Conservation (phyloP, 2,329 filamentous ascomycete species). For the Colletotrichum melonis region DNA sequence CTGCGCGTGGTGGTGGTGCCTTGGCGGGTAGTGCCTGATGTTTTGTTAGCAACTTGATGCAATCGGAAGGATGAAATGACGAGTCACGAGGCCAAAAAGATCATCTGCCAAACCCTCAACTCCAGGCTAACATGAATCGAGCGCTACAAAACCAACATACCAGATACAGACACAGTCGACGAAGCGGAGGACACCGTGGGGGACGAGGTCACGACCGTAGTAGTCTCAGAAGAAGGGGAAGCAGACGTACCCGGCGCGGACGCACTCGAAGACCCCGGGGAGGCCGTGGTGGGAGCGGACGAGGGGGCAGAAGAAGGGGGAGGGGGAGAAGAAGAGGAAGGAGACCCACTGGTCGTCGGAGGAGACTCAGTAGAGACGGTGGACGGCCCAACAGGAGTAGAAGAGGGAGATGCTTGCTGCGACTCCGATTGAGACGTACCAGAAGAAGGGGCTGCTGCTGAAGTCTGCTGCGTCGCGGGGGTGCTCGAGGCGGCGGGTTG, state of each 20-base stretch:
- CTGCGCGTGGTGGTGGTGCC: conserved; percentile 45
- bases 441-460: conserved; percentile 44
- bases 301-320: conserved; percentile 43
- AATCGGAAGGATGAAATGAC: background rate
- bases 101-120: background rate
- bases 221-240: conserved; percentile 36
- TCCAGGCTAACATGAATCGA: conserved; percentile 15
- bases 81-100: background rate
- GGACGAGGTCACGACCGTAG: conserved; percentile 33
- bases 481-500: conserved; percentile 27
- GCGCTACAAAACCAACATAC: conserved; percentile 35
- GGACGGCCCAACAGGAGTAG: conserved; percentile 45
- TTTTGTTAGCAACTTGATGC: conserved; percentile 5
- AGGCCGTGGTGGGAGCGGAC: conserved; percentile 37
- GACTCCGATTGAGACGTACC: conserved; percentile 37
- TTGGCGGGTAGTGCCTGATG: conserved; percentile 38
- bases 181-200: conserved; percentile 29
- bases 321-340: conserved; percentile 38
- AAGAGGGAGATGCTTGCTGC: conserved; percentile 39
- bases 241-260: conserved; percentile 38
- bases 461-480: conserved; percentile 41
- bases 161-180: conserved; percentile 23
- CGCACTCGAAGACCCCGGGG: conserved; percentile 34
- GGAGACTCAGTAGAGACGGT: conserved; percentile 36
- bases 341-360: conserved; percentile 35